phyloP scores from a whole-genome alignment of 176 grass and related monocot species.

The Themeda triandra region DNA sequence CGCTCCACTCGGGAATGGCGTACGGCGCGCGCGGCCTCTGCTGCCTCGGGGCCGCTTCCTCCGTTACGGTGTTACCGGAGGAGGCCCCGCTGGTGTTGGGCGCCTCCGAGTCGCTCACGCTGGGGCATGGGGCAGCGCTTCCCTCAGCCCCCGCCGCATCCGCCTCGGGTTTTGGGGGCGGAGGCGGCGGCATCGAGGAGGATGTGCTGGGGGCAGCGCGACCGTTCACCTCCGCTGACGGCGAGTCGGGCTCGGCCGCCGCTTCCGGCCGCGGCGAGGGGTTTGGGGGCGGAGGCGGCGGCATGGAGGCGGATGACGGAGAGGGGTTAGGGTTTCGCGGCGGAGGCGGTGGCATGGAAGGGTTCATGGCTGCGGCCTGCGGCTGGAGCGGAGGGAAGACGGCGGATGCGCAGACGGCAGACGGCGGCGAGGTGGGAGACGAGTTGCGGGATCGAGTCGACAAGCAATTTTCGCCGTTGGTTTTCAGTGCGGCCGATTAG shows the following conservation, averaged over 20 bases:
- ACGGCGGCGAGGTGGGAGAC: neutral
- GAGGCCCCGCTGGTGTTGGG: neutral
- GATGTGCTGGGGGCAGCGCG: slow-evolving; percentile 31
- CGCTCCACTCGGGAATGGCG: slow-evolving; percentile 77
- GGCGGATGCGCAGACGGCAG: neutral
- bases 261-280: neutral
- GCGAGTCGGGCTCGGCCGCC: neutral
- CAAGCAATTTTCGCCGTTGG: no score
- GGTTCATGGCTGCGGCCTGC: slow-evolving; percentile 45
- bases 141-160: neutral
- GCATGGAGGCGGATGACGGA: slow-evolving; percentile 12
- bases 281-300: slow-evolving; percentile 14
- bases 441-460: neutral
- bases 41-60: slow-evolving; percentile 9
- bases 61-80: slow-evolving; percentile 12
- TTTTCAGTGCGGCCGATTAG: no score
- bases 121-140: slow-evolving; percentile 29
- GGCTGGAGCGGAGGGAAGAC: neutral
- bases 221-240: slow-evolving; percentile 1
- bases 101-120: slow-evolving; percentile 12
- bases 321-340: slow-evolving; percentile 19
- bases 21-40: slow-evolving; percentile 57
- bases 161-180: neutral
- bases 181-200: slow-evolving; percentile 22
- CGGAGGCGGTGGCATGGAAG: slow-evolving; percentile 61